Base-by-base conservation (phyloP, 2,329 filamentous ascomycete genomes). In the Rhynchosporium graminicola region DNA sequence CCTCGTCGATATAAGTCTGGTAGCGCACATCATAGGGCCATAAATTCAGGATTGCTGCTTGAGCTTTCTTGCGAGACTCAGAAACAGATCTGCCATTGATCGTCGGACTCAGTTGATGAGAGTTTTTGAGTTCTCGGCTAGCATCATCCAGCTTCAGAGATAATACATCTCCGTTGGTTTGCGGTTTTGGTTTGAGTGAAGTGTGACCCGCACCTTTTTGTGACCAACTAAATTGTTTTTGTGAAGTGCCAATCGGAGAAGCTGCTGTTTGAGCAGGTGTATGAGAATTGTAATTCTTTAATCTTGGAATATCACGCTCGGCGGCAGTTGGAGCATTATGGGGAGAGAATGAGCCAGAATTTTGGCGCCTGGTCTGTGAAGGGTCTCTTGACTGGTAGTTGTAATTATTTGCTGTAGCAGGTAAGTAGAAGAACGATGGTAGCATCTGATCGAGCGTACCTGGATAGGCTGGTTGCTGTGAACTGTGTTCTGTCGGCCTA, bases 1-100 rank as follows among this genome's bases (percentile, higher is more conserved):
- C 89, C 74, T 94, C 89, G 10, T 86, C 80, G 12, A 93, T 78
- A 61, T 94, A 87, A 63, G 91, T 83, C 60, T 88, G 82, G 71
- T 88, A 96, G 26, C 85, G 85, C 62, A 96, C 85, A 55, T 91
- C 89, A 63, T 90, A 74, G 1, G 82, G 80, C 77, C 80, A 82
- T 3, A 93, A 77, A 43, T 84, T 82, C 36, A 91, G 75, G 45
- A 93, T 85, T 3, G 89, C 87, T 29, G 84, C 83, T 70, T 87
- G 83, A 0, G 90, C 90, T 67, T 83, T 80, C 65, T 83, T 84
- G 28, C 70, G 70, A 31, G 67, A 68, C 45, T 73, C 72, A 6
- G 56, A 64, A 2, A 72, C 61, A 40, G 65, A 62, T 54, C 67
- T 69, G 12, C 36, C 42, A 45, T 43, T 60, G 20, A 52, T 45